Percentiles rank a stretch among this genome's conserved stretches.
phyloP scores from a whole-genome alignment of 257 asterid genomes.

The Ocimum tenuiflorum region DNA sequence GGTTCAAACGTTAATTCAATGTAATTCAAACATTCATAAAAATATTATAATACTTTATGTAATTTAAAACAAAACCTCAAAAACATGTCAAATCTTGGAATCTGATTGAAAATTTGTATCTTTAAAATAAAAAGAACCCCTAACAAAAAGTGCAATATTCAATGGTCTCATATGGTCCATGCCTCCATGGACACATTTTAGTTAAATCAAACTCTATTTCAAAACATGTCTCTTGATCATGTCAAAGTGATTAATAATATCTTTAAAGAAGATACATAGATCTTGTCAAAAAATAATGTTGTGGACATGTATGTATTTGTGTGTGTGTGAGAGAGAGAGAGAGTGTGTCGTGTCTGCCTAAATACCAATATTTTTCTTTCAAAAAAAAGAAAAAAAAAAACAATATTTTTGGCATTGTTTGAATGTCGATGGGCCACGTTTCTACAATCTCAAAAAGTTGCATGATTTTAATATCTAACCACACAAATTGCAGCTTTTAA shows the following conservation, averaged over 20 bases:
- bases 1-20: too few relatives aligned
- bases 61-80: too few relatives aligned
- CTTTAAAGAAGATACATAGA: conserved; percentile 2
- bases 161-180: conserved; percentile 3
- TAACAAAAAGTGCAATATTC: background rate
- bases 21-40: too few relatives aligned
- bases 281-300: conserved; percentile 10
- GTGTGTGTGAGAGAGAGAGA: too few relatives aligned
- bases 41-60: too few relatives aligned
- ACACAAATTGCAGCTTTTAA: conserved; percentile 20
- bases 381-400: too few relatives aligned
- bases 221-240: conserved; percentile 7
- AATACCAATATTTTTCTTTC: too few relatives aligned
- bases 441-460: conserved; percentile 2
- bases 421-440: conserved; percentile 35
- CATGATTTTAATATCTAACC: conserved; percentile 24
- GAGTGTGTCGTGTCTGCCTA: conserved; percentile 21
- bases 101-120: too few relatives aligned
- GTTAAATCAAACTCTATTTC: background rate
- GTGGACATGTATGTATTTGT: background rate
- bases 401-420: conserved; percentile 29
- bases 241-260: background rate
- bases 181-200: too few relatives aligned
- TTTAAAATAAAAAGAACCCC: too few relatives aligned
- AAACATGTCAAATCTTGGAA: too few relatives aligned